Base-by-base conservation (phyloP, 2,329 filamentous ascomycete species). In the Talaromyces rugulosus region DNA sequence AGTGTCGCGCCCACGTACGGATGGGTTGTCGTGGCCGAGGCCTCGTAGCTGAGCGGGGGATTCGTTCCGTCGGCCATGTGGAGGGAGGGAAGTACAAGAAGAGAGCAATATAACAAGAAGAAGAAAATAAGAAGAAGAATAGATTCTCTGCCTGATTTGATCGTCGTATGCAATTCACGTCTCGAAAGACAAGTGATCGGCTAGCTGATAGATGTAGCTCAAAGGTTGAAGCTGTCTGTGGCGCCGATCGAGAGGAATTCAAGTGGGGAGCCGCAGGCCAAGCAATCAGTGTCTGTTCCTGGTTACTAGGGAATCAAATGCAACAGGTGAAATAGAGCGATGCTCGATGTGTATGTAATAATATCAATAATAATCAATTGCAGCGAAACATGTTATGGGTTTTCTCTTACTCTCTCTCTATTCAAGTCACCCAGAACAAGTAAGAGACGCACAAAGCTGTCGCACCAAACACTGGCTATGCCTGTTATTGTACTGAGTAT, bases 41-140 rank as follows among this genome's bases (percentile, higher is more conserved):
- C 85, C 75, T 92, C 88, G 74, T 90, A 89, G 72, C 87, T 90
- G 65, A 92, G 83, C 3, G 89, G 87, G 66, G 89, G 87, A 72
- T 89, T 85, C 65, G 88, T 67, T 40, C 71, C 67, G 60, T 79
- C 78, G 30, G 75, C 70, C 79, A 81, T 81, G 61, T 40, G 36
- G 36, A 16, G 67, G 4, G 44, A 28, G 44, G 12, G 44, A 12
- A 16, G 23, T 23, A 23, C 23, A 23, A 23, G 23, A 51, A 51
- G 44, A 51, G 9, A 51, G 9, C 2, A 51, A 14, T 23, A 23
- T 12, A 28, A 51, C 18, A 23, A 50, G 42, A 11, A 14, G 7
- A n/a, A 40, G 14, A 14, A 40, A 40, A 5, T 7, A 40, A n/a
- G 6, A n/a, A 8, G 2, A 40, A 7, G 9, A 36, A 12, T 36